Conservation (phyloP, 805 yeast species). For the Teunomyces barrocoloradensis region DNA sequence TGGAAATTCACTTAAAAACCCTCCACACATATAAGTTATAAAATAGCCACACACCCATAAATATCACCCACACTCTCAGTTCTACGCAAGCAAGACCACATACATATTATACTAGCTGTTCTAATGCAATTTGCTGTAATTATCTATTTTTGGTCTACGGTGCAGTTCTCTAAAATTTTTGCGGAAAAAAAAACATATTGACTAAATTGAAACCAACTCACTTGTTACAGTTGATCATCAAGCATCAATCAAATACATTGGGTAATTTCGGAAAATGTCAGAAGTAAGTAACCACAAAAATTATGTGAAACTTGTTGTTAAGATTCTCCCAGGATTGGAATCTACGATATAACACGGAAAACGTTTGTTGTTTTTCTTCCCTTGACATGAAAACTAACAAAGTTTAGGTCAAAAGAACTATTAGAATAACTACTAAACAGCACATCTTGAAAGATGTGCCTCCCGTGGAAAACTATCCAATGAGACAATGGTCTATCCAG, state of each 20-base stretch:
- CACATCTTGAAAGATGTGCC: slow-evolving; percentile 77
- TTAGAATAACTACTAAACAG: slow-evolving; percentile 85
- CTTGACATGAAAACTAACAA: slow-evolving; percentile 5
- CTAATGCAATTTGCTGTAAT: background rate
- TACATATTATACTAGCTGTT: background rate
- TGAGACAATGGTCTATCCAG: slow-evolving; percentile 90
- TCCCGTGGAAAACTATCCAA: slow-evolving; percentile 87
- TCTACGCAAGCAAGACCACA: background rate
- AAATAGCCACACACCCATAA: too few relatives aligned
- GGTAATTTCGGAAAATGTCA: slow-evolving; percentile 2
- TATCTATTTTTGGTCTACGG: background rate
- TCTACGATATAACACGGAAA: background rate
- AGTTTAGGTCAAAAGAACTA: slow-evolving; percentile 69
- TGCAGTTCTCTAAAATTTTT: slow-evolving; percentile 4
- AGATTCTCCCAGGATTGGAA: background rate
- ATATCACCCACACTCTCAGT: too few relatives aligned
- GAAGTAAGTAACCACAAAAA: slow-evolving; percentile 3
- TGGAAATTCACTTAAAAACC: too few relatives aligned
- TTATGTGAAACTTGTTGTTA: background rate
- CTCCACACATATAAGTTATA: too few relatives aligned
- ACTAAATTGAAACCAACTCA: background rate
- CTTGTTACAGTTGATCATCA: background rate
- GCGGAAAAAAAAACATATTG: background rate
- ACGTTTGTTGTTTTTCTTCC: background rate
- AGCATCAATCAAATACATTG: background rate